These are phyloP conservation scores for Xylaria sp. DNA, from an alignment of 2,329 filamentous ascomycete genomes.

Conservation along the genomic window DNA sequence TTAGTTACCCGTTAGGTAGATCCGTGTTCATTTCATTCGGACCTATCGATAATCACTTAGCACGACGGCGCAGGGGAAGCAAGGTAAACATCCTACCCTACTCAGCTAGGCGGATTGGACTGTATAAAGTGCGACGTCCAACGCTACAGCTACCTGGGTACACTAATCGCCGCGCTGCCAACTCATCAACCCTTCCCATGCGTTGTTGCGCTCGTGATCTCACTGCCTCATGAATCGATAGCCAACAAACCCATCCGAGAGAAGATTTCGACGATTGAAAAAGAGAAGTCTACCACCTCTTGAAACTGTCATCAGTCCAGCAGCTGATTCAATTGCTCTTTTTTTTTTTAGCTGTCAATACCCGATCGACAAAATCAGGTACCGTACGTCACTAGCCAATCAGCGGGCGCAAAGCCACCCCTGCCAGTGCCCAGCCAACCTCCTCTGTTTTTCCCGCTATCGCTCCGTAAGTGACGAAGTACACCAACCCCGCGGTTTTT, in stretches of 20 bases:
- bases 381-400: conserved; percentile 27
- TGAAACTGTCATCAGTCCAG: conserved; percentile 29
- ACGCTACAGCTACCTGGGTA: conserved; percentile 6
- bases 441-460: conserved; percentile 43
- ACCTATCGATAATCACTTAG: conserved; percentile 43
- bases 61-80: conserved; percentile 35
- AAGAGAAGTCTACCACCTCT: conserved; percentile 34
- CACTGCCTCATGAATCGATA: conserved; percentile 27
- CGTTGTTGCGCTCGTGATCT: conserved; percentile 32
- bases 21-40: conserved; percentile 12
- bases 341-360: conserved; percentile 26
- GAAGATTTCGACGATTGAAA: conserved; percentile 22
- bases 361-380: conserved; percentile 27
- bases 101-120: conserved; percentile 10
- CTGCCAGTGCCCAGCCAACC: conserved; percentile 43
- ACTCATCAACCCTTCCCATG: conserved; percentile 42
- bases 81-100: conserved; percentile 38
- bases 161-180: conserved; percentile 39
- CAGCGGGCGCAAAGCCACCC: conserved; percentile 25
- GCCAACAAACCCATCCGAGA: conserved; percentile 23
- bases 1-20: conserved; percentile 9
- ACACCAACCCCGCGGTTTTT: conserved; percentile 50
- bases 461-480: conserved; percentile 31
- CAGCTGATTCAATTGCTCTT: conserved; percentile 19
- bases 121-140: conserved; percentile 27